Base-by-base conservation (phyloP, 2,329 filamentous ascomycete genomes). In the Chaetomium globosum region DNA sequence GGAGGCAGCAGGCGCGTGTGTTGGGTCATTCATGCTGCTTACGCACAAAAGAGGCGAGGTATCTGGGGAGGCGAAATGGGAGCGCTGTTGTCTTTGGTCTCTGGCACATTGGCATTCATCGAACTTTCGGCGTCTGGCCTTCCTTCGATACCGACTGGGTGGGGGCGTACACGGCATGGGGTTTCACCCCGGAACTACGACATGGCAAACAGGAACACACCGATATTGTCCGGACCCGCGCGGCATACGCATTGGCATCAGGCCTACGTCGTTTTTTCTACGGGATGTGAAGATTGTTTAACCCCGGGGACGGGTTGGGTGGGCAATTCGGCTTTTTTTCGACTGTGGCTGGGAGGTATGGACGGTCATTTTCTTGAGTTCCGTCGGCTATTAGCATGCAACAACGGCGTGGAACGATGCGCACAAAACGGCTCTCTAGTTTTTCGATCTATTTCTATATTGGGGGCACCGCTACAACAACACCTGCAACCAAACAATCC, bases 21-120 rank as follows among this genome's bases (percentile, higher is more conserved):
- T 56, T 60, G 60, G 65, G 56, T 58, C 61, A 46, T 63, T 57
- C 54, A 57, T 61, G 65, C 31, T 66, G 51, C 56, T 59, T 59
- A 39, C 60, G 19, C 56, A 59, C 56, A 31, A 59, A 64, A 43
- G 39, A 48, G 49, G n/a, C 3, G 55, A 26, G 61, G 26, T 7
- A 13, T 31, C 19, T 53, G 23, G 46, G 54, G 6, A 52, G 16
- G 5, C 16, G 16, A 52, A 56, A 46, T 53, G 57, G 52, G 57
- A 36, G 54, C n/a, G 58, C 57, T 39, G 31, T 39, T 51, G 49
- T 43, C 36, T 63, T 63, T 31, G 59, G 31, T 54, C 46, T 46
- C 16, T 30, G 28, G 9, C 30, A 30, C 59, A 61, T 54, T 33
- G 59, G 59, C 52, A 56, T 55, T 30, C 26, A 36, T 33, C 52